Evolutionary conservation across 352 stramenopile species (phyloP), one percentile per base, ranked within the genome.

Genomic region (Phytophthora citrophthora): DNA sequence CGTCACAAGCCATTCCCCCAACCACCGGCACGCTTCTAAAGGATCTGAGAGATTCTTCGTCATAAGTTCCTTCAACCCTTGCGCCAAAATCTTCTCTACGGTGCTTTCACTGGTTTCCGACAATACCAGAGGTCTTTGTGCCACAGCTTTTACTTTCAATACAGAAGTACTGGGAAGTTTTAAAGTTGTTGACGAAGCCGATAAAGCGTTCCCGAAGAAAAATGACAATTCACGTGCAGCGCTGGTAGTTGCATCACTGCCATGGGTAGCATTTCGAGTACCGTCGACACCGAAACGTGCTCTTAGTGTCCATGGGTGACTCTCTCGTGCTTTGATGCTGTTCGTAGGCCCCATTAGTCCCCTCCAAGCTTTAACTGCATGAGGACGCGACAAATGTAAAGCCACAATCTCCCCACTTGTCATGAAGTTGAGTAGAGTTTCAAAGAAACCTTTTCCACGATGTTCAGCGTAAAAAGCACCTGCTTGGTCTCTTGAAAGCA

Each of bases 261-360:
- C 90, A 47, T 96, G 90, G 1, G 88, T 93, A 8, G 90, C 86
- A 58, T 97, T 97, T 18, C 68, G 53, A 1, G 80, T 94, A 13
- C 87, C 81, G 26, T 94, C 83, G n/a, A 88, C 45, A 10, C 90
- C 90, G 54, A 91, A 96, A n/a, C 77, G 72, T 13, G 79, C 90
- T 4, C 88, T 77, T 26, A 97, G 57, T 8, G 76, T 84, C 76
- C 70, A 82, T 11, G 83, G 77, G 26, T 82, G 61, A 1, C 64
- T 81, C 31, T 77, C 58, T 0, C 77, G 62, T 4, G 89, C 89
- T 34, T 53, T 65, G 9, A 70, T 49, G 12, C 82, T 76, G 62
- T 96, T 91, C 12, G 89, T 96, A 11, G 89, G 86, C 0, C 90
- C 90, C 78, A 93, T 88, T 29, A 95, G 64, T 0, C 52, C 75